Percentiles rank a stretch among this genome's conserved stretches.
Evolutionary conservation across 2,329 filamentous ascomycete genomes (phyloP).

Genomic region (Colletotrichum sp.): DNA sequence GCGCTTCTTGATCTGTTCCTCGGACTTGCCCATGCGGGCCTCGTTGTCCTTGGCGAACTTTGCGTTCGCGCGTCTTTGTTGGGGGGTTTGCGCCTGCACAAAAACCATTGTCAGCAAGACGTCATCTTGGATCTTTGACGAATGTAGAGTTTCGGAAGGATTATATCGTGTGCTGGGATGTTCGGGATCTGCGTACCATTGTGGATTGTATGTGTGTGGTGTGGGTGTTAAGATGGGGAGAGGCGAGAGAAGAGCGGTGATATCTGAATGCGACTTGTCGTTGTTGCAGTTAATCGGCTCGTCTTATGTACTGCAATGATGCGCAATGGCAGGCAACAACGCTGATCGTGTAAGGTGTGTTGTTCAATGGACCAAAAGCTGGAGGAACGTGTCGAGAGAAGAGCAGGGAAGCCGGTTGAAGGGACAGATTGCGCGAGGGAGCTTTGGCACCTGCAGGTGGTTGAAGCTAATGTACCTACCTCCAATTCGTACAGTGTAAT

Average conservation of each 20-base stretch:
- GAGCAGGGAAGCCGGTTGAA: slow-evolving; percentile 19
- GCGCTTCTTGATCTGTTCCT: slow-evolving; percentile 66
- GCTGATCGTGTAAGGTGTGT: background rate
- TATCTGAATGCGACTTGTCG: background rate
- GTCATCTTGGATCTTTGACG: background rate
- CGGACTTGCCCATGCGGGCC: slow-evolving; percentile 76
- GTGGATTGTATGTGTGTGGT: background rate
- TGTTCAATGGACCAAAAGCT: background rate
- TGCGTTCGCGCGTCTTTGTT: slow-evolving; percentile 81
- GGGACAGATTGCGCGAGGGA: slow-evolving; percentile 22
- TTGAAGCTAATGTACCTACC: background rate
- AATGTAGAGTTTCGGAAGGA: background rate
- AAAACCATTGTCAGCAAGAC: background rate
- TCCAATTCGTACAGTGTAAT: background rate
- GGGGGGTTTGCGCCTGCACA: slow-evolving; percentile 77
- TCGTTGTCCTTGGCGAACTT: slow-evolving; percentile 79
- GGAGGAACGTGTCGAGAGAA: slow-evolving; percentile 19
- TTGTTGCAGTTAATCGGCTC: background rate
- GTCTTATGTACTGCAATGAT: background rate
- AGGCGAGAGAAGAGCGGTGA: background rate
- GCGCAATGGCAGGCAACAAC: background rate
- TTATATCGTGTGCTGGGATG: background rate
- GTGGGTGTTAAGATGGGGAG: background rate
- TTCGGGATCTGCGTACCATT: slow-evolving; percentile 23
- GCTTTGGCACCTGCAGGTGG: background rate